Base-by-base conservation (phyloP, 106 monocot genomes). In the Dendrobium chrysotoxum region DNA sequence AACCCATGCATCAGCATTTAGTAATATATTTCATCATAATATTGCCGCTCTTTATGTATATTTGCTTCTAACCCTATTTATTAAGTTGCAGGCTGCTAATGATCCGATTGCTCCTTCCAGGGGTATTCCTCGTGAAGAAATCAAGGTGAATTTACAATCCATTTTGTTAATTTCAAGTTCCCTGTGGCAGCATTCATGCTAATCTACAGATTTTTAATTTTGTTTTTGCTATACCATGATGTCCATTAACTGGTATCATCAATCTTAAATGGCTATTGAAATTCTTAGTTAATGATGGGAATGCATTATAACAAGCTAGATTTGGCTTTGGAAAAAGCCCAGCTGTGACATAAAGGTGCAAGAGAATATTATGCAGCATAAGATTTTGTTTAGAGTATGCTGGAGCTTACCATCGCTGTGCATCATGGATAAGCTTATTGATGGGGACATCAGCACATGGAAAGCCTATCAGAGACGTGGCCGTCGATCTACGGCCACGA, bases 81-180 rank as follows among this genome's bases (percentile, higher is more conserved):
- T 28, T 13, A 71, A 53, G 80, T 0, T 76, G 78, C 86, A 95
- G 95, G 92, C 95, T 82, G 92, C 68, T 71, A 95, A 90, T 81
- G 95, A 95, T 83, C 95, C 92, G 68, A 87, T 95, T 78, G 92
- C 95, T 72, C 95, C 95, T 82, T 81, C 87, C 10, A 95, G 92
- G 79, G 92, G 90, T 84, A 92, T 95, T 86, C 95, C 95, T 66
- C 83, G 90, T 38, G 85, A 88, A 81, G 84, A 92, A 83, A 95
- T 95, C 25, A 82, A 90, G 90, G 95, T 95, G 83, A 42, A 15
- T 50, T 50, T 13, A 4, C 26, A 30, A 12, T 26, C 30, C 28
- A 21, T 76, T 41, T 80, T 23, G 30, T 75, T 46, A 44, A n/a
- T 75, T 75, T 46, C 42, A 44, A 45, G 64, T 26, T 65, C 15